These are phyloP conservation scores for Botryotinia globosa DNA, from an alignment of 2,329 filamentous ascomycete species.

Conservation along the genomic window DNA sequence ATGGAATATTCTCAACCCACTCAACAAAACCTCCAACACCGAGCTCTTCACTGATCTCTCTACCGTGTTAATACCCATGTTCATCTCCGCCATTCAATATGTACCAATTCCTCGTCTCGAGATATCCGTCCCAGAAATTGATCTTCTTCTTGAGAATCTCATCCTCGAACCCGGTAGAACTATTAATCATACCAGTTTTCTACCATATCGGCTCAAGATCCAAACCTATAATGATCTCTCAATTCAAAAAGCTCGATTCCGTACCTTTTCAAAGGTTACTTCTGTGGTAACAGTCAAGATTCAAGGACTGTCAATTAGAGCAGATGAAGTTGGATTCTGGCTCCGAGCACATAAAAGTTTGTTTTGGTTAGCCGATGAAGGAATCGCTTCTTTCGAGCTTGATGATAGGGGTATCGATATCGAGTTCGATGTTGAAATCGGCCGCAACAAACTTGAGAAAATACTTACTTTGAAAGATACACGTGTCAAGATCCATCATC, in stretches of 20 bases:
- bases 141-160: slow-evolving; percentile 85
- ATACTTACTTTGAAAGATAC: slow-evolving; percentile 76
- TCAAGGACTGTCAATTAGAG: slow-evolving; percentile 78
- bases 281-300: slow-evolving; percentile 75
- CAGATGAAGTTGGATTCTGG: slow-evolving; percentile 88
- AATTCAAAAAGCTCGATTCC: slow-evolving; percentile 71
- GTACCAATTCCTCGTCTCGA: slow-evolving; percentile 90
- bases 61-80: slow-evolving; percentile 75
- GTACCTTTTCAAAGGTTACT: slow-evolving; percentile 60
- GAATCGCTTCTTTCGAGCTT: slow-evolving; percentile 80
- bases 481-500: slow-evolving; percentile 78
- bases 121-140: slow-evolving; percentile 76
- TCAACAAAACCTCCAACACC: slow-evolving; percentile 60
- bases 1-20: slow-evolving; percentile 65
- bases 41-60: slow-evolving; percentile 73
- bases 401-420: slow-evolving; percentile 87
- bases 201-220: slow-evolving; percentile 78
- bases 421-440: slow-evolving; percentile 79
- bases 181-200: slow-evolving; percentile 81
- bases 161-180: slow-evolving; percentile 85
- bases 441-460: slow-evolving; percentile 72
- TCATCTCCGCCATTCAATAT: slow-evolving; percentile 77
- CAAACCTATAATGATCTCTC: slow-evolving; percentile 85
- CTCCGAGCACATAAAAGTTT: slow-evolving; percentile 74
- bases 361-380: slow-evolving; percentile 73